These are phyloP conservation scores for Labyrinthula sp. DNA, from an alignment of 352 stramenopile genomes.

Conservation along the genomic window DNA sequence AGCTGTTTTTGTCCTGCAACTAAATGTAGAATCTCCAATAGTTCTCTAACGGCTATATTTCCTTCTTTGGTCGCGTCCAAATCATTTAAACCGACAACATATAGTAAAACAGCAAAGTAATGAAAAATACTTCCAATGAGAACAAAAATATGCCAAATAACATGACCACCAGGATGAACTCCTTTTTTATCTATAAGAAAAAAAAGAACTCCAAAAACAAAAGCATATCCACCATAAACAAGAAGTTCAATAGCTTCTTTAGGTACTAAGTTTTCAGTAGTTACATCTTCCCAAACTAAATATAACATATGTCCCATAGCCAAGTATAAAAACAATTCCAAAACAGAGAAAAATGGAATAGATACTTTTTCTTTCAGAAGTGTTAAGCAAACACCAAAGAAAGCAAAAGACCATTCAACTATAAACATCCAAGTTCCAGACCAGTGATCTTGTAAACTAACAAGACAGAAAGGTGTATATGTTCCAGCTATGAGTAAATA, in stretches of 20 bases:
- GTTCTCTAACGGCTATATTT: no score
- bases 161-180: conserved; percentile 36
- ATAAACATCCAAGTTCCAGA: conserved; percentile 27
- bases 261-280: conserved; percentile 17
- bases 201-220: conserved; percentile 32
- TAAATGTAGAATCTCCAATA: no score
- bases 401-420: conserved; percentile 31
- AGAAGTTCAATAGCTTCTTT: conserved; percentile 25
- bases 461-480: conserved; percentile 31
- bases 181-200: conserved; percentile 33
- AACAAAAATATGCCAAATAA: conserved; percentile 39
- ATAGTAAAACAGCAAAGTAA: conserved; percentile 39
- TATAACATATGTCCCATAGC: conserved; percentile 30
- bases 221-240: conserved; percentile 27
- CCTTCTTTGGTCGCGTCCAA: no score
- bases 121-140: conserved; percentile 35
- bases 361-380: conserved; percentile 28
- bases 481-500: conserved; percentile 33
- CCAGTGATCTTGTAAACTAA: conserved; percentile 27
- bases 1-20: no score
- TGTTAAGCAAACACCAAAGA: conserved; percentile 32
- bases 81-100: conserved; percentile 32
- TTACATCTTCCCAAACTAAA: conserved; percentile 29
- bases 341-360: conserved; percentile 25
- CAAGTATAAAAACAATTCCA: conserved; percentile 32